Conservation (phyloP, 2,329 filamentous ascomycete species). For the Sporothrix dimorphospora region DNA sequence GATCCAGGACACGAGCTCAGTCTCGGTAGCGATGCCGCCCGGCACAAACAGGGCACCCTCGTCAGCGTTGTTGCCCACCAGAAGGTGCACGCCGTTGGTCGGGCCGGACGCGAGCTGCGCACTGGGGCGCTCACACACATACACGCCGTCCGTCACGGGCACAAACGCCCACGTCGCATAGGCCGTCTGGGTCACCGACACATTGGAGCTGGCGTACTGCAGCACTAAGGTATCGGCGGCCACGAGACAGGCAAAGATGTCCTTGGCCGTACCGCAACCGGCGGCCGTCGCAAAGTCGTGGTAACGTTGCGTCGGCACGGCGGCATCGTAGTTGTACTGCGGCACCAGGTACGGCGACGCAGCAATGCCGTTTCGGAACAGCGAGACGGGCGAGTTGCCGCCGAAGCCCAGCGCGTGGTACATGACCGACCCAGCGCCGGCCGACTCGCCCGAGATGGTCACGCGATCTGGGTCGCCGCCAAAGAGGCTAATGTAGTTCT, state of each 20-base stretch:
- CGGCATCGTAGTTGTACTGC: slow-evolving; percentile 52
- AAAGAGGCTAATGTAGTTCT: slow-evolving; percentile 55
- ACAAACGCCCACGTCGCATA: slow-evolving; percentile 41
- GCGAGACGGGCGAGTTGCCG: slow-evolving; percentile 36
- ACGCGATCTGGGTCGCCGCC: slow-evolving; percentile 57
- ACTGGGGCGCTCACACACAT: slow-evolving; percentile 40
- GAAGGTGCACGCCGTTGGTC: slow-evolving; percentile 39
- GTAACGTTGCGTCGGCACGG: slow-evolving; percentile 50
- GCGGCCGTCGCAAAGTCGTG: slow-evolving; percentile 48
- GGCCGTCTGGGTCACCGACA: slow-evolving; percentile 31
- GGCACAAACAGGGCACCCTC: slow-evolving; percentile 53
- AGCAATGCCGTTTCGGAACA: slow-evolving; percentile 34
- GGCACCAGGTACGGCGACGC: slow-evolving; percentile 50
- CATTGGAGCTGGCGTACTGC: slow-evolving; percentile 36
- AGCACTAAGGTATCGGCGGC: slow-evolving; percentile 39
- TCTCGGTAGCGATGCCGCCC: slow-evolving; percentile 47
- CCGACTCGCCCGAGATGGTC: slow-evolving; percentile 58
- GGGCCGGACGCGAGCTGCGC: slow-evolving; percentile 38
- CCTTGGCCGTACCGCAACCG: slow-evolving; percentile 43
- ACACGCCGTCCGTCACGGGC: slow-evolving; percentile 43
- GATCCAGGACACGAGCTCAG: slow-evolving; percentile 47
- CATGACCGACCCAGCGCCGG: slow-evolving; percentile 56
- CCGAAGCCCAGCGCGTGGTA: slow-evolving; percentile 45
- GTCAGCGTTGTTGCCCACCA: slow-evolving; percentile 50
- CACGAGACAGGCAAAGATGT: slow-evolving; percentile 37